Conservation (phyloP, 305 asterid species). For the Fraxinus floribunda region DNA sequence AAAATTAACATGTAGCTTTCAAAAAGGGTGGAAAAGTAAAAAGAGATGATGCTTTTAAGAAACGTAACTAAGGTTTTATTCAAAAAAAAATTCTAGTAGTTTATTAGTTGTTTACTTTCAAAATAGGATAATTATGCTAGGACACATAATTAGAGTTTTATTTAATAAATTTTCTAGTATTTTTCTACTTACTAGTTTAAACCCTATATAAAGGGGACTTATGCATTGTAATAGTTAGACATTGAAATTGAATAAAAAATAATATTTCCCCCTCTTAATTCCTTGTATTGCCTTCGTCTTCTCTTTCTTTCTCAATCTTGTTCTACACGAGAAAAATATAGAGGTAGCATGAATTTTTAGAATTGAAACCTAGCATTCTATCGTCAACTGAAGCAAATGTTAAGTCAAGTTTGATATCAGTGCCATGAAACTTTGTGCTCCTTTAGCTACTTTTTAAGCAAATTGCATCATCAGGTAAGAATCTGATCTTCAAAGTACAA, state of each 20-base stretch:
- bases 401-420: background rate
- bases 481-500: background rate
- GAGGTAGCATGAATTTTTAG: background rate
- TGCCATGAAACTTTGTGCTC: constrained; percentile 1
- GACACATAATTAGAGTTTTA: no score
- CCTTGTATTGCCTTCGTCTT: no score
- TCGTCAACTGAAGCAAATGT: background rate
- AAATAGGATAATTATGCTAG: no score
- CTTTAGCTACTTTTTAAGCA: background rate
- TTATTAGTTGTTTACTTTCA: background rate
- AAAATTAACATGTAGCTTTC: background rate
- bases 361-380: background rate
- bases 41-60: background rate
- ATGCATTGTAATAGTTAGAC: no score
- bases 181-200: no score
- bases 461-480: background rate
- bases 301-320: no score
- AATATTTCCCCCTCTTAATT: no score
- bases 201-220: no score
- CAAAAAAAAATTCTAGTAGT: background rate
- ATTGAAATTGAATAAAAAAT: no score
- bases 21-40: background rate
- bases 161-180: no score
- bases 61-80: background rate
- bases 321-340: background rate